phyloP scores from a whole-genome alignment of 106 monocot genomes.

The Acorus calamus region DNA sequence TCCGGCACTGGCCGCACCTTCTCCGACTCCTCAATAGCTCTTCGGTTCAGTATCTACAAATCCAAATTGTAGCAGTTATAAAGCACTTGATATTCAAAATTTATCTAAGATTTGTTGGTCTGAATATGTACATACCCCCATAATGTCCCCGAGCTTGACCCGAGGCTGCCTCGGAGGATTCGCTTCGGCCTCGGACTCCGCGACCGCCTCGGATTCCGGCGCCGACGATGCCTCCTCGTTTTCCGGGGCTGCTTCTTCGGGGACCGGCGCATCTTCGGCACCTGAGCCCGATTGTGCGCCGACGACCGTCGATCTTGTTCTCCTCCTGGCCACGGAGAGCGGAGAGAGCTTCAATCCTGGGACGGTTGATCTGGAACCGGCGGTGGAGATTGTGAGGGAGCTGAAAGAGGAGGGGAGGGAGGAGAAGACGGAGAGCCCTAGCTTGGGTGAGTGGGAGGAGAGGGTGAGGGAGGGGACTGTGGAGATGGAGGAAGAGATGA shows the following conservation, averaged over 20 bases:
- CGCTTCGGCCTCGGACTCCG: slow-evolving; percentile 9
- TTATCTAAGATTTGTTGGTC: not conserved
- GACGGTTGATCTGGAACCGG: not conserved
- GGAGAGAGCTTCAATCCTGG: not conserved
- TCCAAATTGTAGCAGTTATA: not conserved
- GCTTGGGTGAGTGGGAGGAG: not conserved
- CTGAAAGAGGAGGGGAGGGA: not conserved
- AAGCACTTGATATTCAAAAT: not conserved
- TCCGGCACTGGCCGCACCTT: slow-evolving; percentile 54
- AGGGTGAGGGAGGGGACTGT: not conserved
- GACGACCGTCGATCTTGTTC: not conserved
- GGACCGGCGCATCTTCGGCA: not conserved
- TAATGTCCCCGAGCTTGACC: slow-evolving; percentile 61
- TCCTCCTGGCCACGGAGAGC: not conserved
- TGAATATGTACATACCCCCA: slow-evolving; percentile 38
- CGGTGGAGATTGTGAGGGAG: not conserved
- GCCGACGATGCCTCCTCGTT: not conserved
- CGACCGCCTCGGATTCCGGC: not conserved
- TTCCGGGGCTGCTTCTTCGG: not conserved
- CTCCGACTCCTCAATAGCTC: slow-evolving; percentile 56
- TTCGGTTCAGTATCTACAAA: slow-evolving; percentile 54
- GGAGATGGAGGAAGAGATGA: not conserved
- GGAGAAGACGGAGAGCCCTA: not conserved
- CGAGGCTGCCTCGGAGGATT: slow-evolving; percentile 36
- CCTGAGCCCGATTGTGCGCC: slow-evolving; percentile 1